Percentiles rank a stretch among this genome's conserved stretches.
Conservation (phyloP, 495 filamentous ascomycete genomes). For the Hyaloscypha finlandica region DNA sequence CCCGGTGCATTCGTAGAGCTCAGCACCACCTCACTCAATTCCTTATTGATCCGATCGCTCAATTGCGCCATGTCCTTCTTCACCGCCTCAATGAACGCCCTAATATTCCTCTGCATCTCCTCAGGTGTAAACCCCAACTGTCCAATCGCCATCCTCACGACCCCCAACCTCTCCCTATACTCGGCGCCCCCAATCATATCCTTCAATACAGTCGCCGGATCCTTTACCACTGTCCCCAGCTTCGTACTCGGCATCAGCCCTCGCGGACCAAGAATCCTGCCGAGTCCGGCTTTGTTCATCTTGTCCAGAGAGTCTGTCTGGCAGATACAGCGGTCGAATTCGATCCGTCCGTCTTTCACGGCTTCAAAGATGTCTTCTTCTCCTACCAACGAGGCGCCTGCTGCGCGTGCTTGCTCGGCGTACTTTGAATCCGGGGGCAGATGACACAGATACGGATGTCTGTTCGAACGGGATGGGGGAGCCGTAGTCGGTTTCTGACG, state of each 20-base stretch:
- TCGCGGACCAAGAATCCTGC: slow-evolving; percentile 79
- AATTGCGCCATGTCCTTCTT: slow-evolving; percentile 74
- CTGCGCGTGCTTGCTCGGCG: slow-evolving; percentile 66
- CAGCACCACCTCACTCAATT: slow-evolving; percentile 90
- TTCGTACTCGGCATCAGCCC: slow-evolving; percentile 92
- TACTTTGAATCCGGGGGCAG: slow-evolving; percentile 70
- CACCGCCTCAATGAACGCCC: slow-evolving; percentile 69
- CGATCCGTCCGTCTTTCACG: slow-evolving; percentile 70
- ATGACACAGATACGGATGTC: slow-evolving; percentile 86
- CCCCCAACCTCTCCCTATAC: slow-evolving; percentile 83
- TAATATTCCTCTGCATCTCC: slow-evolving; percentile 83
- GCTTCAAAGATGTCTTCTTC: slow-evolving; percentile 82
- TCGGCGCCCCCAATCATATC: slow-evolving; percentile 81
- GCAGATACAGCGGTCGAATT: slow-evolving; percentile 88
- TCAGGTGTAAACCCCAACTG: slow-evolving; percentile 89
- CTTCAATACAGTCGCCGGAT: slow-evolving; percentile 67
- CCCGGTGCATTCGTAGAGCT: slow-evolving; percentile 85
- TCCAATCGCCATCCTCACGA: slow-evolving; percentile 84
- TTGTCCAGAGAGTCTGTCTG: slow-evolving; percentile 72
- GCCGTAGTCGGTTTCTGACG: slow-evolving; percentile 80
- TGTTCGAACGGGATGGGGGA: slow-evolving; percentile 86
- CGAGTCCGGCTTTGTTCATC: slow-evolving; percentile 76
- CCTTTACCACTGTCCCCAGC: slow-evolving; percentile 81
- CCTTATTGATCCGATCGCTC: slow-evolving; percentile 74
- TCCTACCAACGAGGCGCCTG: slow-evolving; percentile 80